Evolutionary conservation across 352 stramenopile genomes (phyloP), one percentile per base, ranked within the genome.

Genomic region (Globisporangium paroecandrum): DNA sequence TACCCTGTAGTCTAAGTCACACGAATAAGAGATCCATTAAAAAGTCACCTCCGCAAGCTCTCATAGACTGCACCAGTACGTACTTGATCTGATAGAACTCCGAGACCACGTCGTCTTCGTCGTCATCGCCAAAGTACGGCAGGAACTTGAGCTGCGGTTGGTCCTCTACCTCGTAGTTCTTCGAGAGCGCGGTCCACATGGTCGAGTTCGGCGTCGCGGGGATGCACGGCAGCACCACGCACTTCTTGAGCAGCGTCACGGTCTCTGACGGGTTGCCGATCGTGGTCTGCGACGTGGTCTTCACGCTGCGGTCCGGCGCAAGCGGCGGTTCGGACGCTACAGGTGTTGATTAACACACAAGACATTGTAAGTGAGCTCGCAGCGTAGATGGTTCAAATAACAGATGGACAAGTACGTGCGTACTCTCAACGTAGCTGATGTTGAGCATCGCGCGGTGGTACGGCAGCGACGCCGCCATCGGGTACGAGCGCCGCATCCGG

Each of bases 31-130:
- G 60, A 15, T 29, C 13, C 47, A 25, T 34, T 24, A 38, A 9
- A 25, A 47, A 38, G 4, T 32, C 24, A 32, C 4, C 38, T 25
- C 38, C 10, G 12, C 9, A 46, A 49, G n/a, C 18, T 12, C 43
- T 12, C 43, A 24, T n/a, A 51, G 43, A 49, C 15, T 49, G 15
- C 41, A 41, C 20, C 20, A 8, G 7, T 3, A 69, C 82, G 65
- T 68, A 94, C 86, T 90, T 89, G 71, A 91, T 85, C 56, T 96
- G 76, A 63, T 97, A 94, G 56, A 90, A 91, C 74, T 91, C 82
- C 1, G 83, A 89, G 63, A 94, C 78, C 38, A 91, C 81, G 67
- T 93, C 91, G 22, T 95, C 85, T 20, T 88, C 78, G 64, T 97
- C 91, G 66, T 97, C 90, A 56, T 91, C 82, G 7, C 81, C 82